Evolutionary conservation across 2,329 filamentous ascomycete genomes (phyloP), one percentile per base, ranked within the genome.

Genomic region (Karstenula rhodostoma): DNA sequence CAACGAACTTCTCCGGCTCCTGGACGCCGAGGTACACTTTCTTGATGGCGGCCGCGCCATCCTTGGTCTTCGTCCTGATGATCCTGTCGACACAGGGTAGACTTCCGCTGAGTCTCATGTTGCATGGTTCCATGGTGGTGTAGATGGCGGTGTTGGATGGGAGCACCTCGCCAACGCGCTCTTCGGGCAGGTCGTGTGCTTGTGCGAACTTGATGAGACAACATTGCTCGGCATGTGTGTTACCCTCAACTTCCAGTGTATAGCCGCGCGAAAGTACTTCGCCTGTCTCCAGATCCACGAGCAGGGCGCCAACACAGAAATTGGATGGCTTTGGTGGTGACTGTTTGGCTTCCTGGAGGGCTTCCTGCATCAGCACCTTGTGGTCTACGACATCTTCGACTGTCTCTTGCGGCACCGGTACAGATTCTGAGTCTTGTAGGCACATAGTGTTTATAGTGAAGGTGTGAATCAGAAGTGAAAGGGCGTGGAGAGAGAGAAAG

Each of bases 211-310:
- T 98, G 51, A 89, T 79, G 58, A 99, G 85, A 73, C 93, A 96
- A 77, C 90, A 94, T 80, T 99, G 93, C 76, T 99, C 95, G 3
- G 95, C 95, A 74, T 99, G 95, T 0, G 95, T 98, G 80, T 99
- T 99, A 44, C 94, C 95, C 0, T 88, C 85, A 4, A 94, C 87
- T 78, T 99, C 94, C 60, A 97, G 85, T 0, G 95, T 97, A 80
- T 94, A 98, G 57, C 95, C 94, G 1, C 92, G 91, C 0, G 91
- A 87, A 29, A 96, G 83, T 59, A 96, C 82, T 27, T 79, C 75
- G 68, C 88, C 84, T 37, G 81, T 83, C 44, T 79, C 78, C 15
- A 83, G 76, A 59, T 88, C 83, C 22, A 95, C 84, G 42, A 98
- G 84, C n/a, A 97, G 78, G n/a, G 95, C 95, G 44, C 95, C 95